Base-by-base conservation (phyloP, 441 rosid species). In the Flueggea neowawraea region DNA sequence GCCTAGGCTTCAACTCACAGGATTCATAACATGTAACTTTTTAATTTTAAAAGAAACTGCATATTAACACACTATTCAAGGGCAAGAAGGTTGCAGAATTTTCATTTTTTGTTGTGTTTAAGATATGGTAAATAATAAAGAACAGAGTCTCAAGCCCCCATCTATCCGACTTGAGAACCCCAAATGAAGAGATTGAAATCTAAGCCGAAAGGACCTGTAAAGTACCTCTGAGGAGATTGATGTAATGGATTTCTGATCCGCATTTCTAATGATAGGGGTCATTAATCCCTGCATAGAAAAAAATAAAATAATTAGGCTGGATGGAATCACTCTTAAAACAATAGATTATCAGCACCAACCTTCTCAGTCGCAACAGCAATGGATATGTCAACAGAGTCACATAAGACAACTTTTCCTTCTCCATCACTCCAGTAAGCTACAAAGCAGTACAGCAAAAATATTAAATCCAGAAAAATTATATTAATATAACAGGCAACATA, bases 301-400 rank as follows among this genome's bases (percentile, higher is more conserved):
- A 55, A 65, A 75, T 22, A 67, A 61, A 41, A 65, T 33, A 62
- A 71, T 76, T 71, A 78, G 68, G 63, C 60, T 4, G 53, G 31
- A 32, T 56, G 47, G 54, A 47, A 51, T 54, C 50, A 61, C 32
- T 68, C 28, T 56, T 17, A 53, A 66, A 67, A 48, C 1, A 61
- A 54, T 47, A 44, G 14, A 60, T 53, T 31, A 67, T 57, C 31
- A 51, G 62, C 59, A 62, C 64, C 67, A 80, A 91, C 99, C 96
- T 91, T 95, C 71, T 95, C 97, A 67, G 97, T 91, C 32, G 99
- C 99, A 69, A 95, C 99, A 32, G 99, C 97, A 78, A 95, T 81
- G 62, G 97, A 89, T 80, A 95, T 80, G 81, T 91, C 99, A 71
- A 95, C 86, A 58, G 86, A 75, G 58, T 91, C 81, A 47, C 86